Evolutionary conservation across 352 stramenopile genomes (phyloP).

Genomic region (Phytophthora meadii): DNA sequence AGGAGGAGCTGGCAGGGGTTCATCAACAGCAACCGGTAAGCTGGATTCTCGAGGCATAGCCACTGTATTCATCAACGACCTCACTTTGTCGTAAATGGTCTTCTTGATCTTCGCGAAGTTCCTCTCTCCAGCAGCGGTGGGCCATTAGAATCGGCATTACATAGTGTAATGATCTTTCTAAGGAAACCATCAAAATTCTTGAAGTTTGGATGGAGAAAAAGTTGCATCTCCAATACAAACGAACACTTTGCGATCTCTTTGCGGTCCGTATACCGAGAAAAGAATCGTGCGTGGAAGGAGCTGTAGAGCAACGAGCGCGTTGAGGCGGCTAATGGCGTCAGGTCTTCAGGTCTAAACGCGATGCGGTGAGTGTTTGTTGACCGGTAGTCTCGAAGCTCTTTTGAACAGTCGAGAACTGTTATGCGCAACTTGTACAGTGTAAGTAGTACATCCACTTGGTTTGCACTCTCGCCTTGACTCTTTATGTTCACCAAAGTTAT

Average conservation of each 20-base stretch:
- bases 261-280: conserved; percentile 11
- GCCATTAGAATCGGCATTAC: conserved; percentile 6
- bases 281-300: no score
- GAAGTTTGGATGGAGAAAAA: conserved; percentile 18
- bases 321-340: no score
- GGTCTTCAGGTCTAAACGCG: conserved; percentile 8
- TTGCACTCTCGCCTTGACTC: conserved; percentile 2
- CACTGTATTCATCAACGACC: not conserved
- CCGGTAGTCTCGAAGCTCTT: conserved; percentile 13
- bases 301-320: no score
- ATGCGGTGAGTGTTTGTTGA: conserved; percentile 5
- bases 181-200: conserved; percentile 10
- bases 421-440: conserved; percentile 11
- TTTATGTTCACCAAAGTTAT: conserved; percentile 12
- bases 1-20: not conserved
- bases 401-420: conserved; percentile 9
- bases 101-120: conserved; percentile 12
- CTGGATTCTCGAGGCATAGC: not conserved
- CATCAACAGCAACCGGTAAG: not conserved
- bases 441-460: conserved; percentile 9
- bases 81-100: conserved; percentile 5
- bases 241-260: conserved; percentile 13
- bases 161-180: conserved; percentile 3
- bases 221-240: conserved; percentile 15
- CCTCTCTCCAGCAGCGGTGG: not conserved